Evolutionary conservation across 805 yeast species (phyloP).

Genomic region (Wickerhamomyces rabaulensis): DNA sequence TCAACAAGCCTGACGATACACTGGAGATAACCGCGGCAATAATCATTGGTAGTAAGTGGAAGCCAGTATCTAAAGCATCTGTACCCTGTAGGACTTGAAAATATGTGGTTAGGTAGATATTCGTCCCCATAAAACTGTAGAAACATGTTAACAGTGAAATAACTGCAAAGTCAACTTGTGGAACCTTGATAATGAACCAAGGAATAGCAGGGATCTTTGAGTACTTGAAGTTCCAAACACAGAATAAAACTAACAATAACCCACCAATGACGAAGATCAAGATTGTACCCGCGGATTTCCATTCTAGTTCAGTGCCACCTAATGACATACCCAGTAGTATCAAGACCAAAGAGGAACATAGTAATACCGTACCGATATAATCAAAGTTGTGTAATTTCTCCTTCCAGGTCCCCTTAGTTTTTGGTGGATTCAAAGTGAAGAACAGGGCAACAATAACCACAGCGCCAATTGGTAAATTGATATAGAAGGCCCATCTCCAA

Average conservation of each 20-base stretch:
- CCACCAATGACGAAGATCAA: conserved; percentile 44
- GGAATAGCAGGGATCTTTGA: conserved; percentile 45
- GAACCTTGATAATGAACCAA: conserved; percentile 32
- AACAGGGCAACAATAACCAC: conserved; percentile 33
- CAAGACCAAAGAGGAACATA: conserved; percentile 39
- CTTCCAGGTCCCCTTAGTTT: conserved; percentile 33
- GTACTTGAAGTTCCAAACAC: conserved; percentile 34
- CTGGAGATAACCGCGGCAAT: conserved; percentile 11
- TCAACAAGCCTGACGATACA: conserved; percentile 23
- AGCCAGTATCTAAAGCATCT: conserved; percentile 15
- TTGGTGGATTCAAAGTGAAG: conserved; percentile 42
- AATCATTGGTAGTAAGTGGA: conserved; percentile 18
- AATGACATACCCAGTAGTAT: conserved; percentile 45
- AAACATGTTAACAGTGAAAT: conserved; percentile 27
- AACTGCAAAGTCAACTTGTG: conserved; percentile 24
- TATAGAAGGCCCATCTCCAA: conserved; percentile 79
- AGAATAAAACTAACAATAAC: conserved; percentile 28
- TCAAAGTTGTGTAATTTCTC: conserved; percentile 41
- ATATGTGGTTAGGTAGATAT: conserved; percentile 38
- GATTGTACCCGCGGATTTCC: conserved; percentile 53
- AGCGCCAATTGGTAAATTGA: conserved; percentile 66
- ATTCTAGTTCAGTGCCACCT: conserved; percentile 46
- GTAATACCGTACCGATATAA: conserved; percentile 40
- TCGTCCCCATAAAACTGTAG: conserved; percentile 30
- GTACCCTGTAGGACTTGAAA: conserved; percentile 43